Conservation (phyloP, 2,329 filamentous ascomycete species). For the Fusarium mangiferae region DNA sequence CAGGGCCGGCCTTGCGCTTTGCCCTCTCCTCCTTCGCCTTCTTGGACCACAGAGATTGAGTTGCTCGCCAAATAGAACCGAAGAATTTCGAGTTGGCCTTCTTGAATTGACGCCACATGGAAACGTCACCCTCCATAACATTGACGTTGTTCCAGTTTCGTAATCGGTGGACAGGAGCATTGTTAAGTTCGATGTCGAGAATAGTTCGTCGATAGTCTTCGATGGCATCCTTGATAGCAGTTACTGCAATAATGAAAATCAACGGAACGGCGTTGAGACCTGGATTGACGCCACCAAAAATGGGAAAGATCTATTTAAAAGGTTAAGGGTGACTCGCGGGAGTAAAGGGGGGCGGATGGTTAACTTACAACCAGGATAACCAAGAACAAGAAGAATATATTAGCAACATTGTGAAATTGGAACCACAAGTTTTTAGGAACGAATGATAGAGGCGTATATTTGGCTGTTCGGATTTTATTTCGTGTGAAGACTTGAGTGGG, state of each 20-base stretch:
- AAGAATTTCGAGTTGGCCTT: slow-evolving; percentile 79
- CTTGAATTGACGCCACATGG: slow-evolving; percentile 87
- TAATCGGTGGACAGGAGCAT: slow-evolving; percentile 91
- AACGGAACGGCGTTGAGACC: slow-evolving; percentile 90
- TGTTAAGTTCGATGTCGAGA: slow-evolving; percentile 94
- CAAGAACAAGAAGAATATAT: slow-evolving; percentile 97
- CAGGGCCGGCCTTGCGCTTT: slow-evolving; percentile 54
- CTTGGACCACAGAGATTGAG: slow-evolving; percentile 61
- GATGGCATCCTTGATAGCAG: slow-evolving; percentile 91
- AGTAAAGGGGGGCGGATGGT: neutral
- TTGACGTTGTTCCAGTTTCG: slow-evolving; percentile 94
- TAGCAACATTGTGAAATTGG: slow-evolving; percentile 98
- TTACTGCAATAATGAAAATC: slow-evolving; percentile 90
- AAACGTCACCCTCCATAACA: slow-evolving; percentile 85
- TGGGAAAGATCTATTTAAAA: slow-evolving; percentile 82
- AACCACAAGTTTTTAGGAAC: slow-evolving; percentile 97
- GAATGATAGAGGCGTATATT: slow-evolving; percentile 96
- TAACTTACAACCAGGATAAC: slow-evolving; percentile 89
- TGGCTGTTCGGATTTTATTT: slow-evolving; percentile 98
- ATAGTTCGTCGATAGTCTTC: slow-evolving; percentile 94
- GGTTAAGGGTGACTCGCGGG: slow-evolving; percentile 31
- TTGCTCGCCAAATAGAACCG: slow-evolving; percentile 62
- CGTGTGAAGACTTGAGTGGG: slow-evolving; percentile 77
- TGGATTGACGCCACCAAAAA: slow-evolving; percentile 92
- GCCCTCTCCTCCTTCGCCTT: slow-evolving; percentile 60